Percentiles rank a stretch among this genome's conserved stretches.
Conservation (phyloP, 768 basidiomycete species). For the Tulasnella sp. region DNA sequence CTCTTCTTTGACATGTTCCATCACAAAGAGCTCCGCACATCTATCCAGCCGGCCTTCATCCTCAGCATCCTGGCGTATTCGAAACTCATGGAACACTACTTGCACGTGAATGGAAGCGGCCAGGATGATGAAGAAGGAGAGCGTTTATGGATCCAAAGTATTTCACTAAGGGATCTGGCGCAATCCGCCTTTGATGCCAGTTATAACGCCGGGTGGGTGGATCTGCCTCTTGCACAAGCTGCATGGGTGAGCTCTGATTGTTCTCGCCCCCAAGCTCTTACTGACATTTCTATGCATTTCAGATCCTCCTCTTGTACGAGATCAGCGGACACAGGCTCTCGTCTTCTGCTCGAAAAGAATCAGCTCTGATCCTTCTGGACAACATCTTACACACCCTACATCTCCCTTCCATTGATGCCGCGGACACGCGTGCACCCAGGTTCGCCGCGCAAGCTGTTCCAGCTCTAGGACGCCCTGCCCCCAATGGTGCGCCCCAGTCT, state of each 20-base stretch:
- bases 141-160: background rate
- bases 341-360: background rate
- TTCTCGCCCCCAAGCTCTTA: too few relatives aligned
- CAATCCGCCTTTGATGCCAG: conserved; percentile 13
- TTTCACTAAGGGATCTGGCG: conserved; percentile 11
- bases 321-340: conserved; percentile 11
- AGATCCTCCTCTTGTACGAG: conserved; percentile 15
- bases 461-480: background rate
- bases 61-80: conserved; percentile 13
- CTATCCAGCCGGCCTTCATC: conserved; percentile 14
- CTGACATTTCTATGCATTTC: background rate
- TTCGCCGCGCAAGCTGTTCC: conserved; percentile 9
- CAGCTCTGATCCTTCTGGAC: conserved; percentile 4
- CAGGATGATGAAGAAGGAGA: conserved; percentile 13
- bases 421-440: conserved; percentile 6
- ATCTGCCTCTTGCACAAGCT: conserved; percentile 12
- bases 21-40: background rate
- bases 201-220: conserved; percentile 16
- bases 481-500: background rate
- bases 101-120: background rate
- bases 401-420: conserved; percentile 13
- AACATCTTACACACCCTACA: conserved; percentile 7
- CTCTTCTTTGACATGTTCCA: conserved; percentile 16
- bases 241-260: conserved; percentile 5
- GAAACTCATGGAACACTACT: conserved; percentile 10